Conservation (phyloP, 2,329 filamentous ascomycete species). For the Phyllosticta citriasiana region DNA sequence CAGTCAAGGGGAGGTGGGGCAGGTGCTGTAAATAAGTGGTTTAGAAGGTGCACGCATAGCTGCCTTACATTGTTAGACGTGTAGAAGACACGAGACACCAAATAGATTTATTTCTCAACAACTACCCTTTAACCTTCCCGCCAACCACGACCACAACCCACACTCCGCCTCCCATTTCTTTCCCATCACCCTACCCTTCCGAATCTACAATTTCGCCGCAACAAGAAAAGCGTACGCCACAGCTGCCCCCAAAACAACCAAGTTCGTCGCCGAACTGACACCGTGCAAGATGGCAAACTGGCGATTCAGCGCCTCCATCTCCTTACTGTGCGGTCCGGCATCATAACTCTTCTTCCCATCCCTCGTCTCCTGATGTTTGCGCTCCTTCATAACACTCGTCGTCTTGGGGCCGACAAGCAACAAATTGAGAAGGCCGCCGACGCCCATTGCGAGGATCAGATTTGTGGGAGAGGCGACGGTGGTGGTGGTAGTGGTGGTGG, state of each 20-base stretch:
- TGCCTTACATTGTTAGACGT: too few species aligned
- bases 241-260: conserved; percentile 58
- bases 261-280: conserved; percentile 67
- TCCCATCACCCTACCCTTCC: not conserved
- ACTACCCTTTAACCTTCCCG: too few species aligned
- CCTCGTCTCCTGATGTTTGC: conserved; percentile 70
- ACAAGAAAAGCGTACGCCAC: conserved; percentile 71
- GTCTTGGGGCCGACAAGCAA: conserved; percentile 65
- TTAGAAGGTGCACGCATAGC: not conserved
- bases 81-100: not conserved
- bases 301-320: conserved; percentile 54
- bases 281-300: conserved; percentile 70
- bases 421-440: conserved; percentile 62
- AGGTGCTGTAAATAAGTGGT: not conserved
- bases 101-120: too few species aligned
- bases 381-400: conserved; percentile 60
- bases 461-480: not conserved
- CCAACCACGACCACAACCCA: too few species aligned
- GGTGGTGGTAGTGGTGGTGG: conserved; percentile 15
- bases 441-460: conserved; percentile 53
- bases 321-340: conserved; percentile 64
- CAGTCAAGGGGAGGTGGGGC: not conserved
- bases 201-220: conserved; percentile 44
- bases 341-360: conserved; percentile 87
- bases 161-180: not conserved